Percentiles rank a stretch among this genome's conserved stretches.
These are phyloP conservation scores for Lophiotrema nucula DNA, from an alignment of 495 filamentous ascomycete genomes.

Conservation along the genomic window DNA sequence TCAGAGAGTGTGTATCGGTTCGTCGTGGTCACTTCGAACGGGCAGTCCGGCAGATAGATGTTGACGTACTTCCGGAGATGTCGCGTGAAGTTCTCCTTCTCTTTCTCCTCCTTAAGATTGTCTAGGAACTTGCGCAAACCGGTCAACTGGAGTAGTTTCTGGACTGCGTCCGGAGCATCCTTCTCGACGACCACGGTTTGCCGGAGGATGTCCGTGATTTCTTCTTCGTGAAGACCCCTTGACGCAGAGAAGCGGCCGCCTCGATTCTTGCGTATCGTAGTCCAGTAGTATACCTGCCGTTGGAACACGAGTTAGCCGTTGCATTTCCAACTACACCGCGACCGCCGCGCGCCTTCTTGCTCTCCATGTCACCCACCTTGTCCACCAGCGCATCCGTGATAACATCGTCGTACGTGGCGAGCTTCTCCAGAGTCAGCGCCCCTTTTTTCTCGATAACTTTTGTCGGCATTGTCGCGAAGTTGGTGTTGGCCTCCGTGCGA, in stretches of 20 bases:
- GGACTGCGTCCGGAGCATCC: conserved; percentile 60
- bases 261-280: conserved; percentile 89
- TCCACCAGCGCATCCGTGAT: conserved; percentile 94
- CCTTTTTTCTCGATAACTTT: conserved; percentile 53
- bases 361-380: conserved; percentile 74
- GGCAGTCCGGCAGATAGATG: conserved; percentile 88
- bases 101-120: conserved; percentile 66
- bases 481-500: neutral
- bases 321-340: too few relatives aligned
- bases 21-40: conserved; percentile 90
- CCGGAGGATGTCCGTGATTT: conserved; percentile 74
- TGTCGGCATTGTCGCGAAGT: conserved; percentile 16
- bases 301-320: conserved; percentile 18
- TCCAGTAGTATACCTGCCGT: conserved; percentile 94
- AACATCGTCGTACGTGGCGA: conserved; percentile 93
- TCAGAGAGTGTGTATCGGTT: conserved; percentile 92
- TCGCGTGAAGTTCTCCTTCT: conserved; percentile 81
- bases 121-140: conserved; percentile 71
- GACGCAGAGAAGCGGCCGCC: conserved; percentile 74
- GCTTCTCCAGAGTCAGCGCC: conserved; percentile 76
- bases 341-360: too few relatives aligned
- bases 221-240: conserved; percentile 77
- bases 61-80: conserved; percentile 90
- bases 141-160: conserved; percentile 67
- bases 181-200: conserved; percentile 72